phyloP scores from a whole-genome alignment of 257 asterid genomes.

The Nicotiana tabacum region DNA sequence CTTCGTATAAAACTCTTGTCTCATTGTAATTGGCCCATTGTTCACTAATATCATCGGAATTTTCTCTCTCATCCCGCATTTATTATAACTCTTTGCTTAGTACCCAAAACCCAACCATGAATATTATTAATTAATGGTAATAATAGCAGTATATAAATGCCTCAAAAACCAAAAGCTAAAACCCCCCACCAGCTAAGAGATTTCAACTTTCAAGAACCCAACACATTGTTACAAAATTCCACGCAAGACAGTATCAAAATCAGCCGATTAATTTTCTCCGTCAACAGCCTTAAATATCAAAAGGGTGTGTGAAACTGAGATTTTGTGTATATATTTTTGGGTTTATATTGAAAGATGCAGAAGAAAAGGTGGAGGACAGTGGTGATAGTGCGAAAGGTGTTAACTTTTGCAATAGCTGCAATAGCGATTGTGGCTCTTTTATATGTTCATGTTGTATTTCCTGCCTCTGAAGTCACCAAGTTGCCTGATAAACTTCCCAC shows the following conservation, averaged over 20 bases:
- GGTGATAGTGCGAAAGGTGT: conserved; percentile 47
- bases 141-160: not conserved
- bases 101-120: not conserved
- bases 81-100: not conserved
- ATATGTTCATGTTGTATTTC: conserved; percentile 35
- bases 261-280: not conserved
- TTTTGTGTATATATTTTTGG: not conserved
- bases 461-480: conserved; percentile 34
- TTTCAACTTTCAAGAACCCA: not conserved
- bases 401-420: conserved; percentile 51
- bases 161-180: not conserved
- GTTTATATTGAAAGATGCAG: conserved; percentile 19
- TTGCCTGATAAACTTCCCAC: conserved; percentile 53
- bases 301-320: not conserved
- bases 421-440: conserved; percentile 57
- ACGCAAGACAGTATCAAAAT: conserved; percentile 17
- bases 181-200: not conserved
- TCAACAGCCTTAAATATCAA: not conserved
- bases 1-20: not conserved
- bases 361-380: conserved; percentile 63
- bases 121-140: not conserved
- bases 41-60: not conserved
- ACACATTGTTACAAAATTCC: not conserved
- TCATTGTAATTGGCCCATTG: not conserved
- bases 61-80: not conserved